Base-by-base conservation (phyloP, 1,284 basidiomycete genomes). In the Tylopilus sp. region DNA sequence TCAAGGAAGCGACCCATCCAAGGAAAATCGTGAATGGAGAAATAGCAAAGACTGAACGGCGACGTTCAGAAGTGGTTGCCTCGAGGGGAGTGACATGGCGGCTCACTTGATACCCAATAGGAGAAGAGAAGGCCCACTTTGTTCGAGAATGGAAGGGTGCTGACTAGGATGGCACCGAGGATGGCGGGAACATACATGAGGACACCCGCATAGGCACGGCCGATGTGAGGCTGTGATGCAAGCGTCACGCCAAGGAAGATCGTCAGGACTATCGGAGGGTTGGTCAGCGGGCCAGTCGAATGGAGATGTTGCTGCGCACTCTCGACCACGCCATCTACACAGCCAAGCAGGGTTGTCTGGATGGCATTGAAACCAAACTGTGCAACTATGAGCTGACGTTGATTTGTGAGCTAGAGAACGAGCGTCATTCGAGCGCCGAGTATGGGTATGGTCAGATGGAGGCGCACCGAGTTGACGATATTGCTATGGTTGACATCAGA, bases 271-370 rank as follows among this genome's bases (percentile, higher is more conserved):
- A 11, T 28, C 15, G 23, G 7, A 26, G 9, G 4, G 21, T 25
- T 19, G 6, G 46, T 64, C 13, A 61, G 53, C 13, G 21, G 13
- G 35, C 12, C 3, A 10, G 44, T 31, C 13, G 2, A 35, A 37
- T 37, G 1, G 6, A 33, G 28, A 35, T 6, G 25, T 25, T 25
- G 6, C 11, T 12, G 13, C 61, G 31, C 51, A 69, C 79, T 87
- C 68, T 87, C 82, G 25, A 89, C 77, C 4, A 78, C 70, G 40
- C 89, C 89, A 58, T 84, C 82, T 6, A 90, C 85, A 56, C 82
- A 87, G 30, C 86, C 83, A 30, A 91, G 77, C 3, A 92, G 71
- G 1, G 88, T 88, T 1, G 89, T 91, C 53, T 89, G 80, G 28
- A 86, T 71, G 10, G 70, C 68, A 23, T 74, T 77, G 68, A 87